Base-by-base conservation (phyloP, 371 early-diverging fungal genomes). In the Mortierella polycephala region DNA sequence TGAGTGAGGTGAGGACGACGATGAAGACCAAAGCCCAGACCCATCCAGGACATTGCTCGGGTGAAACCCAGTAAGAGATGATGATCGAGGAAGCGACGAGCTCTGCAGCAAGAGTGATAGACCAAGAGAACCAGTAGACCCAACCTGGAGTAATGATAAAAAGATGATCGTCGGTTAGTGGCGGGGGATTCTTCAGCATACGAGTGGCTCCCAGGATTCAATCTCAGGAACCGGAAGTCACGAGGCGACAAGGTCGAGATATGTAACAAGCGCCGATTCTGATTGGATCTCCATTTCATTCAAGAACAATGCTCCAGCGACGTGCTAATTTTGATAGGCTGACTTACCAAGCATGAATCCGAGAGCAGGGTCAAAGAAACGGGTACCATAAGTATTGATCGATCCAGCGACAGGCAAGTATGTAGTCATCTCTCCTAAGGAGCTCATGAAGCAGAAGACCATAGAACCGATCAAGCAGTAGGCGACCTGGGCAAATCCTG, bases 341-440 rank as follows among this genome's bases (percentile, higher is more conserved):
- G 87, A 90, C 94, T 93, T 95, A 46, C 94, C 95, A 20, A 94
- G 83, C 18, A 93, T 91, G 83, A 94, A 94, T 1, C 92, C 93
- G 9, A 93, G 80, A 16, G 94, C 89, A 8, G 92, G 93, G 77
- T 95, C 95, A 63, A 95, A 84, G 66, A 94, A 96, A 30, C 94
- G 87, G 44, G 88, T 86, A 7, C 91, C 94, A 80, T 92, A 93
- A 49, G 89, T 87, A 68, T 92, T 93, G 85, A 96, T 93, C 37
- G 93, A 89, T 14, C 95, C 96, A 13, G 94, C 85, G 1, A 93
- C 88, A 8, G 96, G 95, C 37, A 94, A 81, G 60, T 87, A 87
- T 0, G 95, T 91, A 12, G 94, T 86, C 93, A 96, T 93, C 81
- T 96, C 96, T 62, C 94, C 95, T 44, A 96, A 83, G 51, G 89